Evolutionary conservation across 129 eudicot genomes (phyloP), one percentile per base, ranked within the genome.

Genomic region (Logfia minima): DNA sequence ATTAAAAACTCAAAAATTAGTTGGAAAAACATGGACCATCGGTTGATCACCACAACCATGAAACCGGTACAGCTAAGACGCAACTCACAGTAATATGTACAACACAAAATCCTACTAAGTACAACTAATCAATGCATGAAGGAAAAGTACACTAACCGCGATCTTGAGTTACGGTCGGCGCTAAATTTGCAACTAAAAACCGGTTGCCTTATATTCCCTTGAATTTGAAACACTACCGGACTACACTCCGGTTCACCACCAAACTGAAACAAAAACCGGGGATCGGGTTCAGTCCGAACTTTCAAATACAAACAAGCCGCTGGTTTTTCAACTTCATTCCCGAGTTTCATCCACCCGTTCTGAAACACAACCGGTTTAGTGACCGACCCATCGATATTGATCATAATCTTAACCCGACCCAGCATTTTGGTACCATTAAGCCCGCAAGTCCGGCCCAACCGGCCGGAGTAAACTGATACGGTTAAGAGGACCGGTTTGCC

Each of bases 201-300:
- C 84, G 98, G 98, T 75, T 93, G 98, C 31, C 97, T 76, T 0
- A 93, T 93, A 65, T 84, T 93, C 86, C 92, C 98, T 76, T 91
- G 97, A 64, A 93, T 89, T 83, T 93, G 98, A 56, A 84, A 93
- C 32, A 93, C 93, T 51, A 90, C 96, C 69, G 97, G 97, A 32
- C 98, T 93, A 66, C 96, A 88, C 82, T 93, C 93, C 82, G 98
- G 98, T 61, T 90, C 98, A 58, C 98, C 97, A 0, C 97, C 98
- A 17, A 93, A 93, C 86, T 93, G 98, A 59, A 93, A 93, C 72
- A 93, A 87, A 61, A 82, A 93, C 84, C 98, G 83, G 1, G 98
- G 98, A 70, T 93, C 97, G 74, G 97, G 97, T 72, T 93, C 97
- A 9, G 88, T 81, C 70, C 97, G 87, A 56, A 93, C 96, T 69